Evolutionary conservation across 129 eudicot species (phyloP).

Genomic region (Calendula officinalis): DNA sequence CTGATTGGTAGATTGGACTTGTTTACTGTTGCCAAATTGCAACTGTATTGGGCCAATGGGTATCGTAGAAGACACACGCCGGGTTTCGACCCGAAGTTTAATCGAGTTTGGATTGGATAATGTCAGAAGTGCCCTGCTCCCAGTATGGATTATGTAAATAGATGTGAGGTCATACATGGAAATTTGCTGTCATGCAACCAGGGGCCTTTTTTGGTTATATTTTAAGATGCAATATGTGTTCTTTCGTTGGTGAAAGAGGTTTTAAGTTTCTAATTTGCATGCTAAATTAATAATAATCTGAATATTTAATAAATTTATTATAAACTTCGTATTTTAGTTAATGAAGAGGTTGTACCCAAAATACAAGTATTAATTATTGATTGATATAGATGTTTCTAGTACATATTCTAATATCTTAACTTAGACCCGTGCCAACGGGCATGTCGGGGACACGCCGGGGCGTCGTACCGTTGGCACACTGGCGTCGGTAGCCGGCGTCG

Average conservation of each 20-base stretch:
- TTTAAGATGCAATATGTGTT: slow-evolving; percentile 7
- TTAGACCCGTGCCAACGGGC: too few relatives aligned
- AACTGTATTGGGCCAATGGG: slow-evolving; percentile 11
- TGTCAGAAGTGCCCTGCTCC: slow-evolving; percentile 16
- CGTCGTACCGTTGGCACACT: too few relatives aligned
- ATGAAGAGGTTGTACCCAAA: too few relatives aligned
- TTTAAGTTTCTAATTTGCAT: background rate
- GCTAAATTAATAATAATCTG: too few relatives aligned
- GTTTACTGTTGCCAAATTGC: slow-evolving; percentile 21
- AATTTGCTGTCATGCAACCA: slow-evolving; percentile 8
- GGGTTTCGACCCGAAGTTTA: slow-evolving; percentile 11
- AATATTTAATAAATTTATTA: too few relatives aligned
- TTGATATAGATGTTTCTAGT: too few relatives aligned
- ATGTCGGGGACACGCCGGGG: too few relatives aligned
- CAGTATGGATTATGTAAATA: slow-evolving; percentile 12
- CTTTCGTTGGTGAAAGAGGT: slow-evolving; percentile 9
- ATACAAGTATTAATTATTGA: too few relatives aligned
- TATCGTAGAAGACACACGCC: background rate
- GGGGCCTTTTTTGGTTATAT: background rate
- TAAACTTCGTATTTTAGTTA: too few relatives aligned
- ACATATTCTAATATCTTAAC: too few relatives aligned
- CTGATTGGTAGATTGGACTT: slow-evolving; percentile 9
- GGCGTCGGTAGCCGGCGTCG: too few relatives aligned
- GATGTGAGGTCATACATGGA: slow-evolving; percentile 26
- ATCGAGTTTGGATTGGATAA: slow-evolving; percentile 9